Percentiles rank a stretch among this genome's conserved stretches.
phyloP scores from a whole-genome alignment of 192 early-diverging fungal genomes.

The Coemansia guatemalensis region DNA sequence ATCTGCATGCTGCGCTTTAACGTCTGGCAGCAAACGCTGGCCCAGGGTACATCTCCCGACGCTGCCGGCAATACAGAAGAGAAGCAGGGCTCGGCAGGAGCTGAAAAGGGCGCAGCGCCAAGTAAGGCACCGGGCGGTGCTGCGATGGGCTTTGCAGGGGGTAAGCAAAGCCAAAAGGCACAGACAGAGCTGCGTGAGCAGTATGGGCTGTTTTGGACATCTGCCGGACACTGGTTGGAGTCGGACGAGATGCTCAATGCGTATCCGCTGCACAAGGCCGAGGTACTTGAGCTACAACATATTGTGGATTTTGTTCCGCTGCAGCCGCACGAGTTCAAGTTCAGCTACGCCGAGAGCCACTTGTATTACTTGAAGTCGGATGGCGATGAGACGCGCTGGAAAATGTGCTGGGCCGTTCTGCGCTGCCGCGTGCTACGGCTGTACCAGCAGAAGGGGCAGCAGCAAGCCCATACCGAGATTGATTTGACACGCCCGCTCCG shows the following conservation, averaged over 20 bases:
- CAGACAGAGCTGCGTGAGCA: constrained; percentile 51
- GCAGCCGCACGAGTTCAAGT: constrained; percentile 51
- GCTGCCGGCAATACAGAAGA: constrained; percentile 8
- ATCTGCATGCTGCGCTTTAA: constrained; percentile 58
- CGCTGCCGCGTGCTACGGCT: constrained; percentile 38
- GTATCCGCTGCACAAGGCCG: constrained; percentile 49
- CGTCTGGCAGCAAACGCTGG: constrained; percentile 52
- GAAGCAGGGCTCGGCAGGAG: neutral
- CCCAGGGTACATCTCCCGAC: neutral
- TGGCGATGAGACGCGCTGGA: constrained; percentile 28
- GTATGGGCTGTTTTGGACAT: constrained; percentile 56
- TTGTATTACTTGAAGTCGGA: constrained; percentile 42
- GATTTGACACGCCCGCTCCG: constrained; percentile 41
- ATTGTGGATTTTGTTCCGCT: constrained; percentile 51
- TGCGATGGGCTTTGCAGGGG: constrained; percentile 22
- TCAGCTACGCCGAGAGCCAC: constrained; percentile 52
- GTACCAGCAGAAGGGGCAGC: constrained; percentile 38
- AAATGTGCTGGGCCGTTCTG: constrained; percentile 51
- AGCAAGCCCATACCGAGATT: constrained; percentile 31
- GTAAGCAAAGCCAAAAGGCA: constrained; percentile 14
- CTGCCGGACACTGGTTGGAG: constrained; percentile 57
- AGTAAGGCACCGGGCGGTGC: neutral
- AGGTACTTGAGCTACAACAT: constrained; percentile 56
- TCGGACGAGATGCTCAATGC: constrained; percentile 51
- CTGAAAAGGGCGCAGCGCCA: neutral